Percentiles rank a stretch among this genome's conserved stretches.
Conservation (phyloP, 768 basidiomycete species). For the Tubosaeta sp. region DNA sequence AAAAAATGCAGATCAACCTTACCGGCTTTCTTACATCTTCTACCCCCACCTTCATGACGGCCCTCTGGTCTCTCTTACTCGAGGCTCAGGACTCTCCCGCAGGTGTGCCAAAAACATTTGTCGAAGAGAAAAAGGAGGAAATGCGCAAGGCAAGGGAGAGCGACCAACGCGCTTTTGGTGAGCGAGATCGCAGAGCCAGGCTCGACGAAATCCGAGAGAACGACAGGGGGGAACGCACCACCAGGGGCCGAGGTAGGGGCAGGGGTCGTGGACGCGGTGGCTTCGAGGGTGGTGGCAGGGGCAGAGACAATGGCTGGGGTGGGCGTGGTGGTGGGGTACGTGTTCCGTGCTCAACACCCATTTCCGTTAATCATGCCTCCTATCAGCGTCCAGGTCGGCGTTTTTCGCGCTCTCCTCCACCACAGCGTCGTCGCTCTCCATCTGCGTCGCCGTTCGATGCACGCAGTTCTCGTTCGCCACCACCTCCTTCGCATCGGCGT, state of each 20-base stretch:
- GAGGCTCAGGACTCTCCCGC: slow-evolving; percentile 88
- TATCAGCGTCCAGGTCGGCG: slow-evolving; percentile 43
- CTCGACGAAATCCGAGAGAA: slow-evolving; percentile 65
- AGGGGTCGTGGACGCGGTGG: slow-evolving; percentile 48
- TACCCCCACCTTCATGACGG: slow-evolving; percentile 81
- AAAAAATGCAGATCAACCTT: slow-evolving; percentile 92
- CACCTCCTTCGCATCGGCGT: slow-evolving; percentile 31
- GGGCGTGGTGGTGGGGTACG: slow-evolving; percentile 52
- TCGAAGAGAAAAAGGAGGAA: slow-evolving; percentile 91
- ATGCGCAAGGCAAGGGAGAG: slow-evolving; percentile 66
- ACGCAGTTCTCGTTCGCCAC: slow-evolving; percentile 37
- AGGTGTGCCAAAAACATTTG: slow-evolving; percentile 85
- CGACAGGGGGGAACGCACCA: slow-evolving; percentile 46
- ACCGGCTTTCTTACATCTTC: slow-evolving; percentile 89
- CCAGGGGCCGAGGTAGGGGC: slow-evolving; percentile 56
- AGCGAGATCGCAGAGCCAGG: slow-evolving; percentile 63
- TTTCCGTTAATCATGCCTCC: slow-evolving; percentile 6
- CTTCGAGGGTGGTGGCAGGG: slow-evolving; percentile 47
- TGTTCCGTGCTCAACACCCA: neutral
- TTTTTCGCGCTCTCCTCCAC: slow-evolving; percentile 42
- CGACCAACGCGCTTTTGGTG: slow-evolving; percentile 62
- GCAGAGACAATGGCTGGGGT: slow-evolving; percentile 64
- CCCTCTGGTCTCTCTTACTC: slow-evolving; percentile 87
- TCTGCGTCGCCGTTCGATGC: slow-evolving; percentile 33
- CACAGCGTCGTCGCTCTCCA: slow-evolving; percentile 45